Evolutionary conservation across 345 rosid species (phyloP).

Genomic region (Trapa incisa): DNA sequence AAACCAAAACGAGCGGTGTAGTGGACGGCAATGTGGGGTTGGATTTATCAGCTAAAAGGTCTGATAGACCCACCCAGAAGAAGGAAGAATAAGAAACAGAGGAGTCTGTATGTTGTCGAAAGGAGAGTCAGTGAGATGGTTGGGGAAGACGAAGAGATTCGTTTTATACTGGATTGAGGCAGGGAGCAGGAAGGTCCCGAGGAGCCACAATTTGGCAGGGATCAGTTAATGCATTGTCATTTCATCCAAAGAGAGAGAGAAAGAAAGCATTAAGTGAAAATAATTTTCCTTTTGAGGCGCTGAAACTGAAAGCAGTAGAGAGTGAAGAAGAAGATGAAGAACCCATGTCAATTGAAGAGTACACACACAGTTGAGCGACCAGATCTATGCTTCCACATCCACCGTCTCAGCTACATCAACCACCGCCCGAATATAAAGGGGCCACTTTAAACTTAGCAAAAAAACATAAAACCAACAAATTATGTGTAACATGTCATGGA

Average conservation of each 20-base stretch:
- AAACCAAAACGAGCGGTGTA: background rate
- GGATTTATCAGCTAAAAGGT: slow-evolving; percentile 27
- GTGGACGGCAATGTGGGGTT: slow-evolving; percentile 25
- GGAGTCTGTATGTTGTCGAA: slow-evolving; percentile 5
- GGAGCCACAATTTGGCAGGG: slow-evolving; percentile 22
- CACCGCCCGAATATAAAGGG: too few species aligned
- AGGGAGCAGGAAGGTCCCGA: slow-evolving; percentile 33
- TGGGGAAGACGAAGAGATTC: slow-evolving; percentile 12
- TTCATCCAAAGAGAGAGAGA: background rate
- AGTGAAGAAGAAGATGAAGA: slow-evolving; percentile 18
- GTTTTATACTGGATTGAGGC: slow-evolving; percentile 36
- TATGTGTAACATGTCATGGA: too few species aligned
- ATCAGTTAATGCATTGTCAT: slow-evolving; percentile 23
- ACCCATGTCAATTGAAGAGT: slow-evolving; percentile 41
- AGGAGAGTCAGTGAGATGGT: slow-evolving; percentile 12
- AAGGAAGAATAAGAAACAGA: slow-evolving; percentile 7
- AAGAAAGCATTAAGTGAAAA: background rate
- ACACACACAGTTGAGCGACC: too few species aligned
- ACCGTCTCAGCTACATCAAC: too few species aligned
- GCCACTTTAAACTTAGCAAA: too few species aligned
- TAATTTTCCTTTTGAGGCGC: slow-evolving; percentile 3
- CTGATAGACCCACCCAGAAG: slow-evolving; percentile 23
- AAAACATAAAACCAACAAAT: too few species aligned
- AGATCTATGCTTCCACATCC: too few species aligned
- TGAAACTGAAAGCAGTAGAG: slow-evolving; percentile 26